Base-by-base conservation (phyloP, 192 early-diverging fungal species). In the Phlyctochytrium bullatum region DNA sequence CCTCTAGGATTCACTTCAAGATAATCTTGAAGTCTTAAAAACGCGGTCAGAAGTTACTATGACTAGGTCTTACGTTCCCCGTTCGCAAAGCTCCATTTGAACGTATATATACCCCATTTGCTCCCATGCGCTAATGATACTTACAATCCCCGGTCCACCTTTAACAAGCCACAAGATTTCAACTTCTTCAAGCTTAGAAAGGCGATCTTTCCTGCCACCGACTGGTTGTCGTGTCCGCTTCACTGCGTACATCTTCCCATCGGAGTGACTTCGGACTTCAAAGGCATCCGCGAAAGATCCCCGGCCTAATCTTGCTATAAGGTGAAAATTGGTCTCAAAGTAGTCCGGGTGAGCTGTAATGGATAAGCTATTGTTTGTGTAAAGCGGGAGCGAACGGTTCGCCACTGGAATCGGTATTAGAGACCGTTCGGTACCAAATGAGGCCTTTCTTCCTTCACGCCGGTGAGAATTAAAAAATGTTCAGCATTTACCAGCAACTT, bases 71-170 rank as follows among this genome's bases (percentile, higher is more conserved):
- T 36, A 83, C 78, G 80, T 93, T 70, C 93, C 94, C 52, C 81
- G 69, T 33, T 82, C 85, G 74, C 93, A 95, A 32, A 96, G 82
- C 72, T 96, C 95, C 70, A 91, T 89, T 67, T 95, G 92, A 65
- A 98, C 76, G 68, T 91, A 93, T 29, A 98, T 74, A 68, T 87
- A 84, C 1, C 94, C 95, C 31, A 78, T 77, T 75, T 98, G 93
- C 62, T 95, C 93, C 96, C 96, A 98, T 0, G 96, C 94, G 68
- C 82, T 78, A 34, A 88, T 36, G 2, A 98, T 73, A 56, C 88
- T 73, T 33, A 96, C 78, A 59, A 90, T 87, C 61, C 91, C 78
- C 0, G 76, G 79, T 62, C 73, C 67, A 3, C 66, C 67, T 35
- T 86, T 80, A 12, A 95, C 60, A 3, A 76, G 63, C 83, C 89